A percentile compares a stretch with the other conserved stretches of the same genome.
phyloP scores from a whole-genome alignment of 2,329 filamentous ascomycete species.

The Colletotrichum sp. region DNA sequence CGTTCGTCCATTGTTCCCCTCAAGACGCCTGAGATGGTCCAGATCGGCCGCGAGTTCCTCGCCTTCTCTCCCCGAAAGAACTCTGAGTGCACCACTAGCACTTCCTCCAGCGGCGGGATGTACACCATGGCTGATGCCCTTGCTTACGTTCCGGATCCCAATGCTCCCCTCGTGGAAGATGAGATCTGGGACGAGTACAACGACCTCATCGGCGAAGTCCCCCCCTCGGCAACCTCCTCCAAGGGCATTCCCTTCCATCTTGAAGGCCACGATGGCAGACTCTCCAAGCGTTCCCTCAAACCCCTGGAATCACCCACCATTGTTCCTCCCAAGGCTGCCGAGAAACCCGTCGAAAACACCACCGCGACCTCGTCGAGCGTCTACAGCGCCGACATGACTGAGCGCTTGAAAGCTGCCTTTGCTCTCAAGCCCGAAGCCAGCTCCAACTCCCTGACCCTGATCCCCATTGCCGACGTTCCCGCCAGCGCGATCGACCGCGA shows the following conservation, averaged over 20 bases:
- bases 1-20: conserved; percentile 33
- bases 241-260: conserved; percentile 61
- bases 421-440: conserved; percentile 35
- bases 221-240: conserved; percentile 61
- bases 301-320: conserved; percentile 56
- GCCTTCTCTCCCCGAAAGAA: conserved; percentile 75
- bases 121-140: conserved; percentile 67
- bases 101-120: conserved; percentile 61
- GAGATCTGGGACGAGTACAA: conserved; percentile 96
- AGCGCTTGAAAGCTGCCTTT: conserved; percentile 56
- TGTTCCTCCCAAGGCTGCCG: conserved; percentile 11
- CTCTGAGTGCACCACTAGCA: conserved; percentile 64
- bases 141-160: conserved; percentile 67
- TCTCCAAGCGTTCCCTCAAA: conserved; percentile 38
- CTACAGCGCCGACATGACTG: conserved; percentile 60
- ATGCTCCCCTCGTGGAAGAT: conserved; percentile 74
- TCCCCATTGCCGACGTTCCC: conserved; percentile 46
- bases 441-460: conserved; percentile 49
- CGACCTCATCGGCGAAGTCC: conserved; percentile 76
- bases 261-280: conserved; percentile 49
- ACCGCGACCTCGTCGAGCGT: conserved; percentile 52
- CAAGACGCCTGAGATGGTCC: conserved; percentile 33
- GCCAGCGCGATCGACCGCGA: conserved; percentile 29
- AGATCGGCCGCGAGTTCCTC: conserved; percentile 68
- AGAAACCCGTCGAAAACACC: conserved; percentile 1